Conservation (phyloP, 176 grass and related monocot genomes). For the Cymbopogon citratus region DNA sequence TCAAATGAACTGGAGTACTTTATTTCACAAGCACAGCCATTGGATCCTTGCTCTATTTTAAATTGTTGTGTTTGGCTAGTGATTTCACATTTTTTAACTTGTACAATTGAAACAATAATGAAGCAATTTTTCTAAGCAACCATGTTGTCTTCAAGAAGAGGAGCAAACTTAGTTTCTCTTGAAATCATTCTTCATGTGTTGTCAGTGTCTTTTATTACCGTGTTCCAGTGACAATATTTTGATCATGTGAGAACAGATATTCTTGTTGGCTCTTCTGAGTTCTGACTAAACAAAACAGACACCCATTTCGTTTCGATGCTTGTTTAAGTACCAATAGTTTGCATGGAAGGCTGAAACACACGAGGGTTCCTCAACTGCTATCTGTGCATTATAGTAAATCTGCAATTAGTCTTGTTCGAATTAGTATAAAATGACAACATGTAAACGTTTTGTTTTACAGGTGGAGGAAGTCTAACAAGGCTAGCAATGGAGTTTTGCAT, state of each 20-base stretch:
- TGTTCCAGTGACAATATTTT: background rate
- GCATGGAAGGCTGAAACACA: background rate
- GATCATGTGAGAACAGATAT: background rate
- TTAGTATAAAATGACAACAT: background rate
- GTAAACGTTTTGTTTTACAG: slow-evolving; percentile 3
- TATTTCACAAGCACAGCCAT: background rate
- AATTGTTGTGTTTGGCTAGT: background rate
- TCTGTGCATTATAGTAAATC: background rate
- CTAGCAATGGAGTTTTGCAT: background rate
- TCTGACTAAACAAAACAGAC: background rate
- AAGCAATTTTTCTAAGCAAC: background rate
- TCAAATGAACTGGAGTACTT: background rate
- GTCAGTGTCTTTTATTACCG: background rate
- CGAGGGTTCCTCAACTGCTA: background rate
- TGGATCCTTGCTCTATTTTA: background rate
- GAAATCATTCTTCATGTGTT: background rate
- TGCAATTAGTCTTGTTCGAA: background rate
- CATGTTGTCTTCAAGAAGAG: background rate
- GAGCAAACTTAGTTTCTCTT: background rate
- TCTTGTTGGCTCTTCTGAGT: too few species aligned
- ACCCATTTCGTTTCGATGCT: background rate
- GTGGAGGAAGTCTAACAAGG: slow-evolving; percentile 44
- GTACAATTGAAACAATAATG: background rate
- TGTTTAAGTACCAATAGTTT: background rate
- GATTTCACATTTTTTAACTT: background rate